These are phyloP conservation scores for Emmonsiellopsis sp. DNA, from an alignment of 2,329 filamentous ascomycete species.

Conservation along the genomic window DNA sequence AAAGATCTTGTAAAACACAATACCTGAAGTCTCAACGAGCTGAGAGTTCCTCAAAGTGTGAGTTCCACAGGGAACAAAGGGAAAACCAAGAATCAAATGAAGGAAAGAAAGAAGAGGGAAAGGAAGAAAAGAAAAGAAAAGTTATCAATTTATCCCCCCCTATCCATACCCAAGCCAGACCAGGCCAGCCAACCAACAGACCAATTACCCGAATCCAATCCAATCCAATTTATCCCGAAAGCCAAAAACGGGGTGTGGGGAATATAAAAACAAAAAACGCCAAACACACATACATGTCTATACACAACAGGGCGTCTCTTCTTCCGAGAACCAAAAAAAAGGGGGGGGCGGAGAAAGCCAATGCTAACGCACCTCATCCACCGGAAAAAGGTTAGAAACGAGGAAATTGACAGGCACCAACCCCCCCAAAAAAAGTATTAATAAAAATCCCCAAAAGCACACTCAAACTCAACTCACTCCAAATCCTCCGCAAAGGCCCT, in stretches of 20 bases:
- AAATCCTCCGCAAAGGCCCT: conserved; percentile 37
- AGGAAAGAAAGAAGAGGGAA: background rate
- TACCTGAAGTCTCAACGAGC: too few relatives aligned
- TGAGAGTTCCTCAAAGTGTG: too few relatives aligned
- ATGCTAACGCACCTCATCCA: too few relatives aligned
- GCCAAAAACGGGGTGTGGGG: background rate
- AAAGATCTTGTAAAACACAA: too few relatives aligned
- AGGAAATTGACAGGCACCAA: background rate
- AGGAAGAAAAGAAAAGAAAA: background rate
- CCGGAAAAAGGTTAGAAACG: too few relatives aligned
- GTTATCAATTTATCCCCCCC: background rate
- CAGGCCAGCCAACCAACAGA: too few relatives aligned
- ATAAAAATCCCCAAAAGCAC: background rate
- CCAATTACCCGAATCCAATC: background rate
- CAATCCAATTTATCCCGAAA: background rate
- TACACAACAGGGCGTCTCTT: background rate
- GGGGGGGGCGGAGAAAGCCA: too few relatives aligned
- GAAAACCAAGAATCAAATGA: background rate
- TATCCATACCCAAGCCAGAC: background rate
- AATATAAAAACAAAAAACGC: background rate
- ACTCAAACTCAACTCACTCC: conserved; percentile 12
- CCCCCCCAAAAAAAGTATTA: background rate
- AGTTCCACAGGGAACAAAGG: background rate
- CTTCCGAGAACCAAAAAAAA: background rate
- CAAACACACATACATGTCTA: background rate